A percentile compares a stretch with the other conserved stretches of the same genome.
phyloP scores from a whole-genome alignment of 1,139 yeast genomes.

The Lodderomyces pseudojiufengensis region DNA sequence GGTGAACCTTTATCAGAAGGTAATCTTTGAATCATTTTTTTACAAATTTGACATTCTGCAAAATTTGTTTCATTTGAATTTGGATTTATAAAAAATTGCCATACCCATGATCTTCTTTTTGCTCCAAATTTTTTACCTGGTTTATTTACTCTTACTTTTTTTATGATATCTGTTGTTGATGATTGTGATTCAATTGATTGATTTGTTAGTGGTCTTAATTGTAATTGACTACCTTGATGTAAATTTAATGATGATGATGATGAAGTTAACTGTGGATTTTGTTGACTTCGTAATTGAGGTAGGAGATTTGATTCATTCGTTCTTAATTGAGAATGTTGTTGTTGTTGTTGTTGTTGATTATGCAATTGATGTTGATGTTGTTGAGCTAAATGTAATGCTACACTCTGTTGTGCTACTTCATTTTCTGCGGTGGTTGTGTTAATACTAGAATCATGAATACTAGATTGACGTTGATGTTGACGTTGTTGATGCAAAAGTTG shows the following conservation, averaged over 20 bases:
- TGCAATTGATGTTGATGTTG: slow-evolving; percentile 5
- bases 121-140: slow-evolving; percentile 58
- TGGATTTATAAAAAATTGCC: slow-evolving; percentile 55
- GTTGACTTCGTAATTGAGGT: slow-evolving; percentile 2
- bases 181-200: neutral
- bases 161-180: slow-evolving; percentile 2
- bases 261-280: slow-evolving; percentile 1
- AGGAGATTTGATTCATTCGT: slow-evolving; percentile 11
- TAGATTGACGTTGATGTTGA: slow-evolving; percentile 15
- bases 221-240: neutral
- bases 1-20: slow-evolving; percentile 58
- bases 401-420: slow-evolving; percentile 11
- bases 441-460: too few species aligned
- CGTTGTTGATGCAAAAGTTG: slow-evolving; percentile 15
- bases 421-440: neutral
- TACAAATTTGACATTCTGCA: slow-evolving; percentile 55
- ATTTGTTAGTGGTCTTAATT: slow-evolving; percentile 4
- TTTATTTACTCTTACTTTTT: slow-evolving; percentile 33
- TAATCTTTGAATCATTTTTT: slow-evolving; percentile 44
- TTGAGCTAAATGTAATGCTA: neutral
- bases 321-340: slow-evolving; percentile 16
- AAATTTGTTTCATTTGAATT: slow-evolving; percentile 36
- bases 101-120: slow-evolving; percentile 58
- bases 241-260: slow-evolving; percentile 2
- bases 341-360: slow-evolving; percentile 1